phyloP scores from a whole-genome alignment of 768 basidiomycete genomes.

The Termitomyces titanicus region DNA sequence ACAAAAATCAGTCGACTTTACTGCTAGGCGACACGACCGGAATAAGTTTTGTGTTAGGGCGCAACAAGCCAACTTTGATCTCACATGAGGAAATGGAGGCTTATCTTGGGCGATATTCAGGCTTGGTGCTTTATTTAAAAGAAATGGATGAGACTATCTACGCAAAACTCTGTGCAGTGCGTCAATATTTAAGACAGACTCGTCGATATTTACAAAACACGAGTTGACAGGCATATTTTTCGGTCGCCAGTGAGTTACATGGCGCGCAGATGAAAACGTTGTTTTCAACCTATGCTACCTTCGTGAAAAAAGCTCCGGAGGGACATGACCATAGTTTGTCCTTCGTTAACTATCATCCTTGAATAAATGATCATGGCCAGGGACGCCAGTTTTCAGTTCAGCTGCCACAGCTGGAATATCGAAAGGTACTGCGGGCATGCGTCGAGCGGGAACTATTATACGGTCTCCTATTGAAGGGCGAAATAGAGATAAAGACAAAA shows the following conservation, averaged over 20 bases:
- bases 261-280: conserved; percentile 75
- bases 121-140: conserved; percentile 87
- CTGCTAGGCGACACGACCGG: conserved; percentile 65
- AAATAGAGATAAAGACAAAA: conserved; percentile 57
- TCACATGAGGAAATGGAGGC: conserved; percentile 75
- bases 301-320: conserved; percentile 65
- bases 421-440: conserved; percentile 58
- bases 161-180: conserved; percentile 84
- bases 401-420: conserved; percentile 36
- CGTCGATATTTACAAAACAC: conserved; percentile 3
- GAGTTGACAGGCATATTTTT: conserved; percentile 79
- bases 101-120: conserved; percentile 85
- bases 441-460: conserved; percentile 83
- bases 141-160: conserved; percentile 94
- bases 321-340: conserved; percentile 66
- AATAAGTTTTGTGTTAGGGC: conserved; percentile 37
- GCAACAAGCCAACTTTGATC: conserved; percentile 44
- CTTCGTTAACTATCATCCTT: not conserved
- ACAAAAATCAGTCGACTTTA: conserved; percentile 53
- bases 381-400: conserved; percentile 42
- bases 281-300: conserved; percentile 50
- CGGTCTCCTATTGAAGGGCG: conserved; percentile 68
- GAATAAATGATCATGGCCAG: not conserved
- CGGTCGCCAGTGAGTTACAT: conserved; percentile 80
- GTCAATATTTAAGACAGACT: conserved; percentile 23